Evolutionary conservation across 225 moss, liverwort and hornwort genomes (phyloP).

Genomic region (Marchantia paleacea): DNA sequence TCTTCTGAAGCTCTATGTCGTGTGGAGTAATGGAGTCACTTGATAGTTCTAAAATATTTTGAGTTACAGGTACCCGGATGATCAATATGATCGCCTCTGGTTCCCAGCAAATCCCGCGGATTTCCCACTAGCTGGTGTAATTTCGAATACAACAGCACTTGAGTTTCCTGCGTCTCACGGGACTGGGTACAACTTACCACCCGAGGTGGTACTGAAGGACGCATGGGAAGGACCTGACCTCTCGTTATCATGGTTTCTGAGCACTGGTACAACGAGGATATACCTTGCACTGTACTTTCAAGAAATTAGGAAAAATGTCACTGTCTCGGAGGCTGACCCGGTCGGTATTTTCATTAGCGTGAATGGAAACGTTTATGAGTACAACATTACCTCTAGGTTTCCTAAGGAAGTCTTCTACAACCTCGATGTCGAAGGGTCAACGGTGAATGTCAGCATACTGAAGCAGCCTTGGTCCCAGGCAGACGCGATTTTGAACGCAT

Average conservation of each 20-base stretch:
- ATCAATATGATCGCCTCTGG: conserved; percentile 5
- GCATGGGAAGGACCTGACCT: background rate
- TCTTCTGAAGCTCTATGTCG: too few species aligned
- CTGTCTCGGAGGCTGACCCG: background rate
- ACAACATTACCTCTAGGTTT: background rate
- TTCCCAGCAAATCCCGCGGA: background rate
- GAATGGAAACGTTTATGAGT: background rate
- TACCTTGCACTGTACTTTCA: conserved; percentile 1
- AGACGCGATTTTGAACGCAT: conserved; percentile 1
- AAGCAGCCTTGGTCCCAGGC: background rate
- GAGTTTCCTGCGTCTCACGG: too few species aligned
- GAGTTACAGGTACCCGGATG: conserved; percentile 14
- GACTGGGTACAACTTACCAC: background rate
- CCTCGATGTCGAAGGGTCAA: background rate
- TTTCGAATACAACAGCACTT: background rate
- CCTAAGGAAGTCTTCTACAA: background rate
- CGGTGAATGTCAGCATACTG: background rate
- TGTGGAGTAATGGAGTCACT: too few species aligned
- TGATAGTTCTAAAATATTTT: too few species aligned
- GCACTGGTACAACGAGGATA: background rate
- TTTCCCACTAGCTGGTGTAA: too few species aligned
- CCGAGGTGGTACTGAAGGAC: conserved; percentile 9
- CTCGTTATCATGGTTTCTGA: too few species aligned
- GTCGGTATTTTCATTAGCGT: background rate
- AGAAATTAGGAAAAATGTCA: background rate